These are phyloP conservation scores for Aspergillus sp. DNA, from an alignment of 2,329 filamentous ascomycete genomes.

Conservation along the genomic window DNA sequence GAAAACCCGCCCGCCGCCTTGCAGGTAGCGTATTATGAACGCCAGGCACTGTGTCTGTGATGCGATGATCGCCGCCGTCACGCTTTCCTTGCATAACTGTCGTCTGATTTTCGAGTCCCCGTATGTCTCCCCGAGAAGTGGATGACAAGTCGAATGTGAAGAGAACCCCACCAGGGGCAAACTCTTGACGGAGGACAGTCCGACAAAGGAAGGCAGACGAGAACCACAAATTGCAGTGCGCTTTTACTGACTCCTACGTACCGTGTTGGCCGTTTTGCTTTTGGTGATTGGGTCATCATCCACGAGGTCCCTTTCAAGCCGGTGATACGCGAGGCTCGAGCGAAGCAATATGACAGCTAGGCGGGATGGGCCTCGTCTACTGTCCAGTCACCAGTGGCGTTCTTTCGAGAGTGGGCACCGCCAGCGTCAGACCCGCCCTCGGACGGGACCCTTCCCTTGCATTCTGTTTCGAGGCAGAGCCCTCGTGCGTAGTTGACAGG, in stretches of 20 bases:
- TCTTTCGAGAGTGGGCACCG: neutral
- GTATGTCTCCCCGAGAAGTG: neutral
- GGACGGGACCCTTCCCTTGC: neutral
- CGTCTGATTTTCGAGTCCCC: constrained; percentile 9
- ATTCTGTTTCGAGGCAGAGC: constrained; percentile 1
- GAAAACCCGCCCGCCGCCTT: neutral
- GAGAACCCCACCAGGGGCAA: constrained; percentile 1
- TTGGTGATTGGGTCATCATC: neutral
- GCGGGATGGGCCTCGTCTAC: neutral
- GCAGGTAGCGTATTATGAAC: neutral
- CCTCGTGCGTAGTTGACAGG: neutral
- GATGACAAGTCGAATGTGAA: constrained; percentile 5
- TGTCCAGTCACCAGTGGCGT: neutral
- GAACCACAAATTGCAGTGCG: neutral
- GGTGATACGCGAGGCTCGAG: constrained; percentile 1
- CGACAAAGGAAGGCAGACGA: neutral
- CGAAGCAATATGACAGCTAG: constrained; percentile 13
- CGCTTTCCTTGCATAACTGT: neutral
- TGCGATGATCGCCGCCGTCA: neutral
- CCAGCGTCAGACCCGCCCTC: neutral
- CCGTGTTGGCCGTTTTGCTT: neutral
- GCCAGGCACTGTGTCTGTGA: neutral
- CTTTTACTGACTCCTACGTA: too few species aligned
- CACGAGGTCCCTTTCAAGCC: neutral
- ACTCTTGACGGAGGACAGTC: neutral